Conservation (phyloP, 1,284 basidiomycete species). For the Somion occarium region DNA sequence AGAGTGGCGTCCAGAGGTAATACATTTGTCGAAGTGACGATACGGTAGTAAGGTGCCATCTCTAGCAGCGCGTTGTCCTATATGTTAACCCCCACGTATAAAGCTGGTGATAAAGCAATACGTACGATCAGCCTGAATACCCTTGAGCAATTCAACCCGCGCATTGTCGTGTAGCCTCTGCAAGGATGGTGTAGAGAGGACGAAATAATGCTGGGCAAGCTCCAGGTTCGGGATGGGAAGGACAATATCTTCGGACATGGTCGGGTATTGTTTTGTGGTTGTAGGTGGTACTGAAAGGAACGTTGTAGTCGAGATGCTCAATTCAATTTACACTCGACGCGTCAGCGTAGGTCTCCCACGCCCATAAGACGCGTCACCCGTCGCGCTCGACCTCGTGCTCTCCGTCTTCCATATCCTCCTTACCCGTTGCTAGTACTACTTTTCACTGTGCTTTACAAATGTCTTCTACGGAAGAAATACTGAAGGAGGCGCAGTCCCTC, state of each 20-base stretch:
- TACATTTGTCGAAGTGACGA: constrained; percentile 44
- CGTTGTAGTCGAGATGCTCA: background rate
- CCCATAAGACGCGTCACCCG: constrained; percentile 39
- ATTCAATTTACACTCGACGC: constrained; percentile 21
- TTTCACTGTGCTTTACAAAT: too few relatives aligned
- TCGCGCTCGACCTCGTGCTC: constrained; percentile 12
- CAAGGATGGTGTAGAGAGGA: constrained; percentile 61
- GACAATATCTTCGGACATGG: constrained; percentile 82
- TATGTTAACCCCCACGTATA: background rate
- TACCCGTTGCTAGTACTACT: too few relatives aligned
- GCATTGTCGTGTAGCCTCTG: constrained; percentile 65
- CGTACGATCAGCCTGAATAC: constrained; percentile 83
- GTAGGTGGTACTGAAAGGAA: background rate
- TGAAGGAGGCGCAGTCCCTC: constrained; percentile 47
- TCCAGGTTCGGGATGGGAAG: constrained; percentile 83
- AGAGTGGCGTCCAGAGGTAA: constrained; percentile 54
- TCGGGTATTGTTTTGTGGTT: constrained; percentile 6
- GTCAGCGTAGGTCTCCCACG: constrained; percentile 29
- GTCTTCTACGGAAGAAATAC: constrained; percentile 39
- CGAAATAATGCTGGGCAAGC: constrained; percentile 75
- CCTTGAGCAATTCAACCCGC: constrained; percentile 62
- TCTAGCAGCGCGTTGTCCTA: too few relatives aligned
- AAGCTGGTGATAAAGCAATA: constrained; percentile 12
- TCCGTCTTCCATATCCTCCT: too few relatives aligned
- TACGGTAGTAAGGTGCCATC: constrained; percentile 80